Conservation (phyloP, 176 grass and related monocot genomes). For the Oryza rufipogon region DNA sequence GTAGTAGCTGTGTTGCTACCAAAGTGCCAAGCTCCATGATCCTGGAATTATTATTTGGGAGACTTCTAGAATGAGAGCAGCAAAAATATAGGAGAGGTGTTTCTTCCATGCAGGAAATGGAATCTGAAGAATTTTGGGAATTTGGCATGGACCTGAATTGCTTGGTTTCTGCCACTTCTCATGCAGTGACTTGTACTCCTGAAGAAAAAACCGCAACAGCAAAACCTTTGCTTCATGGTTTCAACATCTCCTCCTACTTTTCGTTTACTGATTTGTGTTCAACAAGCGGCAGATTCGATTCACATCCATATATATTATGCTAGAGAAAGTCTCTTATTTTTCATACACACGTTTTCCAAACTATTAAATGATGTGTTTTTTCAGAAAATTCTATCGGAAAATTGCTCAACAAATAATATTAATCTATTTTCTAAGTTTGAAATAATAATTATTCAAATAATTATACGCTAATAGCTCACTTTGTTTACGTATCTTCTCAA, state of each 20-base stretch:
- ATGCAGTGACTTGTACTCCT: background rate
- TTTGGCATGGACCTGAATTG: background rate
- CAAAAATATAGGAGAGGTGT: background rate
- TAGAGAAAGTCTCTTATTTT: no score
- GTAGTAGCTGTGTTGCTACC: background rate
- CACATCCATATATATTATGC: background rate
- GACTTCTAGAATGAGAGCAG: conserved; percentile 15
- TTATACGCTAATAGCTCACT: no score
- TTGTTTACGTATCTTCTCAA: no score
- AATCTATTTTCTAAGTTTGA: no score
- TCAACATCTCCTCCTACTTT: conserved; percentile 25
- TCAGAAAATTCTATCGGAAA: no score
- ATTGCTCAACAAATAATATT: no score
- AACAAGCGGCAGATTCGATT: background rate
- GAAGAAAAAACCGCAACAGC: background rate
- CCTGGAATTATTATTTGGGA: background rate
- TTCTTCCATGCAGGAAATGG: conserved; percentile 20
- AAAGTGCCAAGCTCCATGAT: background rate
- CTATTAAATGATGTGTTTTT: no score
- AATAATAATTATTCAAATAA: no score
- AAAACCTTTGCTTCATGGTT: background rate
- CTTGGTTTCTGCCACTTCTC: background rate
- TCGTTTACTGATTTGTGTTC: background rate
- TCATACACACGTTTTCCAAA: no score
- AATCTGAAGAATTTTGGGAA: background rate